Percentiles rank a stretch among this genome's conserved stretches.
Conservation (phyloP, 306 rosid species). For the Rubus idaeus region DNA sequence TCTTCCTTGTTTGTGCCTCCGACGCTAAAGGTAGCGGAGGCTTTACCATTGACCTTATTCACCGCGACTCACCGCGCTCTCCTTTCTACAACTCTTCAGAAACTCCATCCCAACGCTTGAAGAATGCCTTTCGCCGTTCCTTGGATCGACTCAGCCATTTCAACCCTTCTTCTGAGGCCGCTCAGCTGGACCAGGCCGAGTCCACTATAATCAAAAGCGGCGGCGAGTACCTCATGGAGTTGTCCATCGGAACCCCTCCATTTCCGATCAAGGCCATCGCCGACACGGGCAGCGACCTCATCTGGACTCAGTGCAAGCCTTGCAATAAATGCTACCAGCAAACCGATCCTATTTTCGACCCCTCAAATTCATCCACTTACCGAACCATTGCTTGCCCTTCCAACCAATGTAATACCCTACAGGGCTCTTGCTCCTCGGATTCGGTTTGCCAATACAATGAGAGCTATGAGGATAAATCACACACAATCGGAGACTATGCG, state of each 20-base stretch:
- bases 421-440: no score
- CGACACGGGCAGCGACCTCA: conserved; percentile 57
- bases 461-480: no score
- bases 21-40: background rate
- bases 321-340: conserved; percentile 43
- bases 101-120: conserved; percentile 22
- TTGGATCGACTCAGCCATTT: background rate
- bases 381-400: background rate
- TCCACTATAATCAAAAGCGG: background rate
- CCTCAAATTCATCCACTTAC: conserved; percentile 36
- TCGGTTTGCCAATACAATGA: background rate
- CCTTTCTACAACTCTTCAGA: conserved; percentile 34
- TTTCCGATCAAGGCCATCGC: conserved; percentile 27
- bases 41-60: conserved; percentile 43
- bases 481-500: conserved; percentile 35
- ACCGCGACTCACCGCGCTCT: conserved; percentile 49
- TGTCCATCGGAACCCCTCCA: conserved; percentile 56
- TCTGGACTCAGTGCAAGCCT: conserved; percentile 60
- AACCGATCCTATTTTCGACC: conserved; percentile 35
- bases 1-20: background rate
- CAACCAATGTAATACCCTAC: no score
- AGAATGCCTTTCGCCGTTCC: conserved; percentile 39
- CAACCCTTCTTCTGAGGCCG: background rate
- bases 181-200: background rate
- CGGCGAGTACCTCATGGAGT: conserved; percentile 44